Evolutionary conservation across 805 yeast genomes (phyloP), one percentile per base, ranked within the genome.

Genomic region (Ogataea parapolymorpha): DNA sequence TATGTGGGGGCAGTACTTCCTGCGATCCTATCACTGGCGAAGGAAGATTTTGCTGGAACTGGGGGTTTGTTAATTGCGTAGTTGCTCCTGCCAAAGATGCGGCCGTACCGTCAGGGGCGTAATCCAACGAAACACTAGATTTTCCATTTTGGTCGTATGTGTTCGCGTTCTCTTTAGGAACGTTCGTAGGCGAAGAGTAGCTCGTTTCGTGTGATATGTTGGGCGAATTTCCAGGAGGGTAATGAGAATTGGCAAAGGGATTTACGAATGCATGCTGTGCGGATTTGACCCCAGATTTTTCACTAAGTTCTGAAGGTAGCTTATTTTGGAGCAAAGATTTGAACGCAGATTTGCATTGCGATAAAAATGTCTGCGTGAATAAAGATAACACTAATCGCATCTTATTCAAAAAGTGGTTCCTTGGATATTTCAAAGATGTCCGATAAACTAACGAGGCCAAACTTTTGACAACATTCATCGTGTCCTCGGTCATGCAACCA

Each of bases 291-390:
- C 16, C 30, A 9, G 29, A 13, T 17, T 14, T 18, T 9, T 27
- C 14, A 11, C 18, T n/a, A 4, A 15, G 5, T 18, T 10, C 32
- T n/a, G 38, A 8, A 9, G 38, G 22, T 5, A 17, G 25, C 8
- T 24, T 34, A 13, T 15, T 15, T 17, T 37, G 36, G 5, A 42
- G 8, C 15, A 53, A 25, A 4, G 39, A 15, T 13, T 41, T 42
- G 15, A 51, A 54, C 3, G 58, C 49, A 7, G 41, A 35, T 24
- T 58, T 59, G 42, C 80, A 70, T 56, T 79, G 83, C 26, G 72
- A 71, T 1, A 75, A 71, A 55, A 80, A 81, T 0, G 85, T 79
- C 51, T 79, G 83, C 12, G 76, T 68, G 49, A 80, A 81, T 23
- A 81, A 59, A 14, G 78, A 75, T 20, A 81, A 60, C 20, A 81